Evolutionary conservation across 2,329 filamentous ascomycete species (phyloP), one percentile per base, ranked within the genome.

Genomic region (Trichoderma asperellum): DNA sequence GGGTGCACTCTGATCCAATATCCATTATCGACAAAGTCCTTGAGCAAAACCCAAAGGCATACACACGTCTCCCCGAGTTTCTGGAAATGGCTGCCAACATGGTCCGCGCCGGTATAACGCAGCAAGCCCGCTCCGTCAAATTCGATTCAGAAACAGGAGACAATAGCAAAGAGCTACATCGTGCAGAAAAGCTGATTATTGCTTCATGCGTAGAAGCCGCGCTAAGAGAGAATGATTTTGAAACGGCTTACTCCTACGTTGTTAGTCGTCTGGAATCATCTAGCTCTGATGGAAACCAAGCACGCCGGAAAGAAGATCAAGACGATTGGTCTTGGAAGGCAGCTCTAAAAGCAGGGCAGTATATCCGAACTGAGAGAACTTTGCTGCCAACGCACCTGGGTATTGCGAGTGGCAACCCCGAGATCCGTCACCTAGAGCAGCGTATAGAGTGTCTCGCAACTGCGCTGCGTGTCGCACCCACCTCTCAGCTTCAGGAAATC

Each of bases 211-310:
- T 95, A 52, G 89, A 93, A 76, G 89, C 91, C 16, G 91, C 92
- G 14, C 83, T 96, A 1, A 84, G 85, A 11, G 92, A 94, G 76
- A 89, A 94, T 72, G 93, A 89, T 76, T 96, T 96, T 71, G 93
- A 96, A 76, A 96, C 92, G 0, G 92, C 92, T 12, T 96, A 95
- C 77, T 94, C 92, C 0, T 95, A 92, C 75, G 90, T 94, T 1
- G 87, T 93, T 58, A 93, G 89, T 75, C 87, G 91, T 27, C 83
- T 96, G 0, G 83, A 84, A 8, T 70, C 75, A 11, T 70, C 75
- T 8, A 67, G 70, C 5, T 24, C 60, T 18, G 37, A 47, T n/a
- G 29, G 43, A 49, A 12, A 24, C 18, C n/a, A 58, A 27, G 72
- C 71, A 24, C 67, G 69, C 21, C 18, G 11, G 27, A 65, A 27